These are phyloP conservation scores for Cryoendolithus antarcticus DNA, from an alignment of 2,329 filamentous ascomycete genomes.

Conservation along the genomic window DNA sequence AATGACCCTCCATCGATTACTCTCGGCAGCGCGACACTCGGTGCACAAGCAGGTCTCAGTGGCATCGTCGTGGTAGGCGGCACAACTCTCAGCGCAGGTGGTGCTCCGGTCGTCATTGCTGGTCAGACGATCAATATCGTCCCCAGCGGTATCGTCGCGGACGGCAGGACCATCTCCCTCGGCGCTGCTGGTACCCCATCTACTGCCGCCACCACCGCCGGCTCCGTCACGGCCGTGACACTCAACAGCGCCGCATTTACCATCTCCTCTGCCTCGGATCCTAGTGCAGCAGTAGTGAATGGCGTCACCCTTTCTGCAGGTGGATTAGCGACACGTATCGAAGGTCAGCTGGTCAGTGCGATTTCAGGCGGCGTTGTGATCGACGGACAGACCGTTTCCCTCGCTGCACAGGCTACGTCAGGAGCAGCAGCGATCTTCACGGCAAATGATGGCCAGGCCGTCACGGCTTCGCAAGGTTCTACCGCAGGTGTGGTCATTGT, in stretches of 20 bases:
- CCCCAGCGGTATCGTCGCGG: too few relatives aligned
- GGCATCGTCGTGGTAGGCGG: neutral
- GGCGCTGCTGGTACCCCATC: too few relatives aligned
- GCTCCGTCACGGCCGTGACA: too few relatives aligned
- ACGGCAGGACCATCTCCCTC: too few relatives aligned
- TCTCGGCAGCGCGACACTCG: too few relatives aligned
- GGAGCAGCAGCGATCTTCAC: neutral
- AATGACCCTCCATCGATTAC: too few relatives aligned
- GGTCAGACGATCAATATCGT: too few relatives aligned
- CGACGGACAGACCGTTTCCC: neutral
- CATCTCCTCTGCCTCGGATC: too few relatives aligned
- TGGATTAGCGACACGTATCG: neutral
- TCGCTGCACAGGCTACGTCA: neutral
- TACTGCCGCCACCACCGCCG: too few relatives aligned
- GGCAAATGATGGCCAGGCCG: neutral
- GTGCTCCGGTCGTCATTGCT: neutral
- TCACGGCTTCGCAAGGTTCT: constrained; percentile 1
- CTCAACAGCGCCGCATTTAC: too few relatives aligned
- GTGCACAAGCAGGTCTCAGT: too few relatives aligned
- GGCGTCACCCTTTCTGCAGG: constrained; percentile 1
- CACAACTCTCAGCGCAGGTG: neutral
- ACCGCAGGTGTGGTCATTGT: neutral
- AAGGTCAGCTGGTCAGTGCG: neutral
- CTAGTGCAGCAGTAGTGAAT: neutral
- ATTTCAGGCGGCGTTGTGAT: neutral